These are phyloP conservation scores for Sporothrix humicola DNA, from an alignment of 2,329 filamentous ascomycete genomes.

Conservation along the genomic window DNA sequence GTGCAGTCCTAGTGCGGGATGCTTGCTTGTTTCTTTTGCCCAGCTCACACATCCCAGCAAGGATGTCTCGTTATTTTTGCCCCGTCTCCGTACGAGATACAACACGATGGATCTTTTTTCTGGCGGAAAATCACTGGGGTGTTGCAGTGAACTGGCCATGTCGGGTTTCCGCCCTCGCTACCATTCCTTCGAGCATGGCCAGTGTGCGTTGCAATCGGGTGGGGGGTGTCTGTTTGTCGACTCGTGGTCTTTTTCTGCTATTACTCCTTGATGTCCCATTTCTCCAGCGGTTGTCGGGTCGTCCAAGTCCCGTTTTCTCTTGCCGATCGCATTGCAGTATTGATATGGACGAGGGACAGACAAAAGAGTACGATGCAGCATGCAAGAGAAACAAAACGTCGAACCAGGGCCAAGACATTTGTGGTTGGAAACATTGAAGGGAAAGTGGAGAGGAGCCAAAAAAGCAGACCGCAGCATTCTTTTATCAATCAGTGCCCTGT, in stretches of 20 bases:
- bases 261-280: background rate
- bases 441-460: background rate
- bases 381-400: background rate
- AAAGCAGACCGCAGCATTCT: background rate
- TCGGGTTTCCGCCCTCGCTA: background rate
- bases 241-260: too few relatives aligned
- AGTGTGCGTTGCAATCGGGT: slow-evolving; percentile 5
- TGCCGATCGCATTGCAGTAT: background rate
- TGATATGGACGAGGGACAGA: background rate
- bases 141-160: too few relatives aligned
- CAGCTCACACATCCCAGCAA: background rate
- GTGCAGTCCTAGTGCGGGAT: background rate
- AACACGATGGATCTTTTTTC: too few relatives aligned
- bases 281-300: background rate
- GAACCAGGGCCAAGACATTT: background rate
- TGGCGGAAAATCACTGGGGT: too few relatives aligned
- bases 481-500: slow-evolving; percentile 6
- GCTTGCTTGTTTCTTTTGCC: slow-evolving; percentile 1
- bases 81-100: too few relatives aligned
- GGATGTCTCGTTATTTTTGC: background rate
- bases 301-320: background rate
- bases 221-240: too few relatives aligned
- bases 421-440: background rate
- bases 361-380: background rate
- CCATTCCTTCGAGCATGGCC: background rate